Evolutionary conservation across 352 stramenopile genomes (phyloP).

Genomic region (Halophytophthora batemanensis): DNA sequence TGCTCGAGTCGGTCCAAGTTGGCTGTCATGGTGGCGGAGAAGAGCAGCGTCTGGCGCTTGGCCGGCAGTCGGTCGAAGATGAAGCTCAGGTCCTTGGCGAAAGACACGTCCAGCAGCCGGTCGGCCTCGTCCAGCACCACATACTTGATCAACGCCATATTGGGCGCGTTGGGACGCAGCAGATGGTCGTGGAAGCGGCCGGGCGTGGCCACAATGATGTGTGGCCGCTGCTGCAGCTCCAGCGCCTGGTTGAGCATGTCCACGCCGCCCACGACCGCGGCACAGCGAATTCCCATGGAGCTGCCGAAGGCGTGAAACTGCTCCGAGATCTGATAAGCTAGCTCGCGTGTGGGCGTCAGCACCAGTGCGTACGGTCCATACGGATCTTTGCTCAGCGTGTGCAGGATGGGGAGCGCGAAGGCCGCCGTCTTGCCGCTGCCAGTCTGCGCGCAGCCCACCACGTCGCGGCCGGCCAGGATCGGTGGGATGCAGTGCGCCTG

Average conservation of each 20-base stretch:
- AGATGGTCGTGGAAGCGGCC: constrained; percentile 93
- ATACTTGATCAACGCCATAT: constrained; percentile 89
- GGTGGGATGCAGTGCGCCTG: constrained; percentile 90
- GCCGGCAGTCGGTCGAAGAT: constrained; percentile 80
- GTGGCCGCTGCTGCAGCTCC: constrained; percentile 87
- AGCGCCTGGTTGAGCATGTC: constrained; percentile 93
- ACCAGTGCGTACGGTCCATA: constrained; percentile 96
- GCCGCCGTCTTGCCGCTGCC: constrained; percentile 98
- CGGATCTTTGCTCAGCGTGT: constrained; percentile 91
- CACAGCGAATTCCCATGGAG: constrained; percentile 84
- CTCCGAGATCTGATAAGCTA: constrained; percentile 98
- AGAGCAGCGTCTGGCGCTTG: constrained; percentile 94
- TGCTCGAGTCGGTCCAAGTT: constrained; percentile 86
- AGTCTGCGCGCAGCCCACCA: constrained; percentile 92
- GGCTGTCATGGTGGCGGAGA: constrained; percentile 97
- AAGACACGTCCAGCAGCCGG: constrained; percentile 87
- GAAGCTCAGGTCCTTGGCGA: constrained; percentile 84
- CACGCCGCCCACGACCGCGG: constrained; percentile 95
- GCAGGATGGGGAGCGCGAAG: constrained; percentile 97
- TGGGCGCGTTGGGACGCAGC: constrained; percentile 87
- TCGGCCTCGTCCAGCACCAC: constrained; percentile 99
- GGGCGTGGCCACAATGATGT: constrained; percentile 98
- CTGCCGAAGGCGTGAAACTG: constrained; percentile 96
- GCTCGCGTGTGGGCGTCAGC: constrained; percentile 95
- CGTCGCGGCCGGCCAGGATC: constrained; percentile 87